A percentile compares a stretch with the other conserved stretches of the same genome.
These are phyloP conservation scores for Pochonia chlamydosporia DNA, from an alignment of 2,329 filamentous ascomycete species.

Conservation along the genomic window DNA sequence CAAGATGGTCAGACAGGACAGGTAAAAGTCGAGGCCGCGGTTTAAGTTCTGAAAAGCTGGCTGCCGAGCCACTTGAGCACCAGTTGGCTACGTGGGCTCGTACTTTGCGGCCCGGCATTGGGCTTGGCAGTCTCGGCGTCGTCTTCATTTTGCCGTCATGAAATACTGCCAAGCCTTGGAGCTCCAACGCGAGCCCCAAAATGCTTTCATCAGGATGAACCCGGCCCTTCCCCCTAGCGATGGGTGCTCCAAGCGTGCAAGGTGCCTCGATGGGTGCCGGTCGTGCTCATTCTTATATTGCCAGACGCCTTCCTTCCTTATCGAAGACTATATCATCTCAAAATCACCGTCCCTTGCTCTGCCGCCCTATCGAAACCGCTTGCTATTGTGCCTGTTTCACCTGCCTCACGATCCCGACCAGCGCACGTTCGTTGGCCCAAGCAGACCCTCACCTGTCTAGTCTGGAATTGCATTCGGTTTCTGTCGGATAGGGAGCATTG, in stretches of 20 bases:
- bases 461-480: too few relatives aligned
- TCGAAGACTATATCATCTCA: neutral
- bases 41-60: neutral
- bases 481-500: neutral
- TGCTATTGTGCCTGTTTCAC: neutral
- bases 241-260: neutral
- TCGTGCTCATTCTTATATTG: neutral
- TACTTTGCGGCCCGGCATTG: slow-evolving; percentile 4
- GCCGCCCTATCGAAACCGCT: too few relatives aligned
- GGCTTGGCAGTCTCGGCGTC: slow-evolving; percentile 17
- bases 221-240: neutral
- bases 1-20: neutral
- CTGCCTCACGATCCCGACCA: neutral
- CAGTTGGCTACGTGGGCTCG: slow-evolving; percentile 2
- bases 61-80: slow-evolving; percentile 1
- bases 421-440: too few relatives aligned
- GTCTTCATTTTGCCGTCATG: slow-evolving; percentile 7
- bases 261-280: neutral
- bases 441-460: too few relatives aligned
- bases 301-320: neutral
- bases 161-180: slow-evolving; percentile 14
- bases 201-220: slow-evolving; percentile 1
- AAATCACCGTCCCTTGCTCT: too few relatives aligned
- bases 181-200: slow-evolving; percentile 7
- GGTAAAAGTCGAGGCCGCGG: neutral